These are phyloP conservation scores for Avicennia marina DNA, from an alignment of 257 asterid genomes.

Conservation along the genomic window DNA sequence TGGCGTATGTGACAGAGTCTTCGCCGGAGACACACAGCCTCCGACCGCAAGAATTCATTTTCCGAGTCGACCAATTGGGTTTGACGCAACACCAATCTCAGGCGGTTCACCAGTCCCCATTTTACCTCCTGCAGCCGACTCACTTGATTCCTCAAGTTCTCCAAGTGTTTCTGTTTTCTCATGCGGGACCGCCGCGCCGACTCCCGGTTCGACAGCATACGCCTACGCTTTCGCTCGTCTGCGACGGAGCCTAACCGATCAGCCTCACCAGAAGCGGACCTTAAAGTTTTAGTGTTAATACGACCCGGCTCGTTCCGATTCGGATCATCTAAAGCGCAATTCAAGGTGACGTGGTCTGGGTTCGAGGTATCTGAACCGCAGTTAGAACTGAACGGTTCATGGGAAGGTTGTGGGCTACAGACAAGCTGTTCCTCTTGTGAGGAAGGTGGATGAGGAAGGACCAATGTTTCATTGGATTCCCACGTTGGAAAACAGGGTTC, in stretches of 20 bases:
- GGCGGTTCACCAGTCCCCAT: constrained; percentile 60
- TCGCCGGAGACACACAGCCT: constrained; percentile 52
- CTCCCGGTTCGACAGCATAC: constrained; percentile 90
- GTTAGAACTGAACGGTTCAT: constrained; percentile 15
- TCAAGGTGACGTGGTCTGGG: too few species aligned
- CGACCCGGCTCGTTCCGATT: not conserved
- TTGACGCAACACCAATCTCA: constrained; percentile 40
- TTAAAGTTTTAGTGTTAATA: too few species aligned
- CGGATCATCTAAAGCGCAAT: too few species aligned
- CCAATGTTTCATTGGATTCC: too few species aligned
- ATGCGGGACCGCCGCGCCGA: constrained; percentile 80
- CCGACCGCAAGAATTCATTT: constrained; percentile 53
- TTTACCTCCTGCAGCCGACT: constrained; percentile 49
- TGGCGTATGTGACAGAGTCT: constrained; percentile 75
- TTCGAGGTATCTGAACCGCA: constrained; percentile 29
- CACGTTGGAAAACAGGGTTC: too few species aligned
- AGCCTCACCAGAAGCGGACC: too few species aligned
- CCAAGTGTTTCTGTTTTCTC: constrained; percentile 81
- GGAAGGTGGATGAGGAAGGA: too few species aligned
- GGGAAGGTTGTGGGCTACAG: not conserved
- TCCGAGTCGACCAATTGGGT: constrained; percentile 34
- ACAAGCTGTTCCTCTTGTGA: too few species aligned
- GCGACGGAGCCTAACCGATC: too few species aligned
- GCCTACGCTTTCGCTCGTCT: constrained; percentile 55
- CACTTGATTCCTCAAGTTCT: constrained; percentile 67